Conservation (phyloP, 169 alveolate species). For the Cystoisospora suis region DNA sequence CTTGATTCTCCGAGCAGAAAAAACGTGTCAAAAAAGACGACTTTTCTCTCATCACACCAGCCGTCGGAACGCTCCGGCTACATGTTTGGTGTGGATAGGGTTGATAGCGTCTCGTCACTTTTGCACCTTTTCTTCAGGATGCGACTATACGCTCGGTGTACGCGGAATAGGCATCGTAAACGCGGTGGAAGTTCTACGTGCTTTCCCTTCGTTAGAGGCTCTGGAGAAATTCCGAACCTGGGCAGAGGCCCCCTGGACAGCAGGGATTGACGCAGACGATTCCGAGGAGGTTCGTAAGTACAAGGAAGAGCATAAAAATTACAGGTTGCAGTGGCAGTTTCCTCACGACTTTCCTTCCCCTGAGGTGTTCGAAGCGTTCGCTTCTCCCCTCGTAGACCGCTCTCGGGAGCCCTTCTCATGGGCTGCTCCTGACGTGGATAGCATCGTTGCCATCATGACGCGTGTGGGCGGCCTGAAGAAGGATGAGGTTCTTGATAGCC, state of each 20-base stretch:
- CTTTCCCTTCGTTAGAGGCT: constrained; percentile 67
- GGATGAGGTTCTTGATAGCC: constrained; percentile 8
- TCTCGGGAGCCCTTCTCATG: constrained; percentile 56
- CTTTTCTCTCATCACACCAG: too few relatives aligned
- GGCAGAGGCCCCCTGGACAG: constrained; percentile 36
- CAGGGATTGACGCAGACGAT: constrained; percentile 46
- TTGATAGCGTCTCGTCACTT: too few relatives aligned
- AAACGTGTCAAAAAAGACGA: too few relatives aligned
- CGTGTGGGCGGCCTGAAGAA: neutral
- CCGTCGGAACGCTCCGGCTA: too few relatives aligned
- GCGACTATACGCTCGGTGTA: constrained; percentile 95
- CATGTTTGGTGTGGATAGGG: too few relatives aligned
- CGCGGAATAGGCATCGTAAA: constrained; percentile 95
- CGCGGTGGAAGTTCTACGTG: constrained; percentile 91
- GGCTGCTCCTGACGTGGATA: constrained; percentile 47
- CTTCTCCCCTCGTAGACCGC: constrained; percentile 51
- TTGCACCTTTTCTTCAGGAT: constrained; percentile 76
- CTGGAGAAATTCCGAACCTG: constrained; percentile 34
- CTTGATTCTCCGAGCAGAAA: too few relatives aligned
- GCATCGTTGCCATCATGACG: neutral
- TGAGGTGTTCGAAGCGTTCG: constrained; percentile 66
- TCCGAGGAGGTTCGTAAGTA: constrained; percentile 28
- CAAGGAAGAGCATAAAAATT: constrained; percentile 62
- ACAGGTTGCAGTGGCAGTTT: constrained; percentile 59
- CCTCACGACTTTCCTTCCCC: constrained; percentile 66